Percentiles rank a stretch among this genome's conserved stretches.
These are phyloP conservation scores for Fermentozyma sake DNA, from an alignment of 1,139 yeast genomes.

Conservation along the genomic window DNA sequence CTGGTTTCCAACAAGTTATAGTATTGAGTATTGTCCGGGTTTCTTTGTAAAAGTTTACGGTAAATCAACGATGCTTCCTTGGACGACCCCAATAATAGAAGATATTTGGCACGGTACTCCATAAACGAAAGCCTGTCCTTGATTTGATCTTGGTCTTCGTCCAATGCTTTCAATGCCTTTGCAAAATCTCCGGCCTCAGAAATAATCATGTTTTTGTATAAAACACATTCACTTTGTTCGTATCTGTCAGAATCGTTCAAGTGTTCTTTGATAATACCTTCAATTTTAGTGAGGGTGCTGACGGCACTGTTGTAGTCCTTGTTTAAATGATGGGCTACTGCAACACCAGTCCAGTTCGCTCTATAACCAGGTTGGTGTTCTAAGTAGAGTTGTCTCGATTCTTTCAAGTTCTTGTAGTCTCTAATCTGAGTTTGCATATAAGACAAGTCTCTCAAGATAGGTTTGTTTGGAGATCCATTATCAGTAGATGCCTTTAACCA, in stretches of 20 bases:
- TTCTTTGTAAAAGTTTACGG: conserved; percentile 71
- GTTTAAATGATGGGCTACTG: conserved; percentile 78
- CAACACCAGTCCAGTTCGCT: conserved; percentile 89
- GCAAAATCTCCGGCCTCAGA: conserved; percentile 59
- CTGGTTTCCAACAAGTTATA: conserved; percentile 64
- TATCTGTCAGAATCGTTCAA: conserved; percentile 60
- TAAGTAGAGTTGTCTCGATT: conserved; percentile 64
- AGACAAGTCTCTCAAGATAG: conserved; percentile 78
- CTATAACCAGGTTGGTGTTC: conserved; percentile 79
- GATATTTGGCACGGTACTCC: conserved; percentile 66
- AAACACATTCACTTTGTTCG: conserved; percentile 76
- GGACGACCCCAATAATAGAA: conserved; percentile 31
- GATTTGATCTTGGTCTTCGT: conserved; percentile 48
- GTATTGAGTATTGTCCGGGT: conserved; percentile 74
- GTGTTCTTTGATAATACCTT: conserved; percentile 65
- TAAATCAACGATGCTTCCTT: conserved; percentile 68
- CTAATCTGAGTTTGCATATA: conserved; percentile 76
- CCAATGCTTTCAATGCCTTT: conserved; percentile 61
- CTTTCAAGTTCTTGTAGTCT: conserved; percentile 60
- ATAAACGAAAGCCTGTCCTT: conserved; percentile 59
- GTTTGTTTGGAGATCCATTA: conserved; percentile 75
- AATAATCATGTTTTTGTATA: conserved; percentile 69
- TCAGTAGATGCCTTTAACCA: conserved; percentile 77
- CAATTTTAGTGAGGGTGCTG: conserved; percentile 68
- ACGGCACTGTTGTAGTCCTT: conserved; percentile 66